Percentiles rank a stretch among this genome's conserved stretches.
Conservation (phyloP, 768 basidiomycete species). For the Rhizopogon vinicolor region DNA sequence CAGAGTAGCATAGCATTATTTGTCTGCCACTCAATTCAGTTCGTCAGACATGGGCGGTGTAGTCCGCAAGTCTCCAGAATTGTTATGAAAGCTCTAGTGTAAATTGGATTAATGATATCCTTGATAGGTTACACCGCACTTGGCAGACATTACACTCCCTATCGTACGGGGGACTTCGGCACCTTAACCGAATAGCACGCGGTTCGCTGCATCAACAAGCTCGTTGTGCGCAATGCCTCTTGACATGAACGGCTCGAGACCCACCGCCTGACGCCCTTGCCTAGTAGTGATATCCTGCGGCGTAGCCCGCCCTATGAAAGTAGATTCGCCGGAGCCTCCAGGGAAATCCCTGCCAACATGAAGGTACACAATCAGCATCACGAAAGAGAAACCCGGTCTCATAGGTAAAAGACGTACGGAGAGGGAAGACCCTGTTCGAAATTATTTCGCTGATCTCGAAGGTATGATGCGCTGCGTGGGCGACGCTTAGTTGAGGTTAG, state of each 20-base stretch:
- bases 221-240: conserved; percentile 6
- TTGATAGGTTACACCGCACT: too few species aligned
- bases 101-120: too few species aligned
- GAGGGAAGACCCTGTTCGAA: conserved; percentile 45
- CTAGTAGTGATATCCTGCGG: conserved; percentile 26
- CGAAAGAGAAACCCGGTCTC: background rate
- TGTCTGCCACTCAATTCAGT: too few species aligned
- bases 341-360: conserved; percentile 41
- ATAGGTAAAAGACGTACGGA: conserved; percentile 31
- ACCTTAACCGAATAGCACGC: conserved; percentile 12
- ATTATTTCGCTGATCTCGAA: conserved; percentile 43
- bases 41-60: too few species aligned
- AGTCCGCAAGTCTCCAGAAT: too few species aligned
- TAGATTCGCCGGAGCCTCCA: conserved; percentile 45
- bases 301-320: conserved; percentile 35
- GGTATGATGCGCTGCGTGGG: conserved; percentile 37
- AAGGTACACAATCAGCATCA: background rate
- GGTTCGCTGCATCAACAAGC: conserved; percentile 25
- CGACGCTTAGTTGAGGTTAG: background rate
- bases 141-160: too few species aligned
- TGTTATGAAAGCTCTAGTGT: too few species aligned
- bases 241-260: conserved; percentile 34
- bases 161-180: too few species aligned
- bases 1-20: too few species aligned
- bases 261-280: conserved; percentile 37